Percentiles rank a stretch among this genome's conserved stretches.
Evolutionary conservation across 768 basidiomycete genomes (phyloP).

Genomic region (Hirschioporus abietinus): DNA sequence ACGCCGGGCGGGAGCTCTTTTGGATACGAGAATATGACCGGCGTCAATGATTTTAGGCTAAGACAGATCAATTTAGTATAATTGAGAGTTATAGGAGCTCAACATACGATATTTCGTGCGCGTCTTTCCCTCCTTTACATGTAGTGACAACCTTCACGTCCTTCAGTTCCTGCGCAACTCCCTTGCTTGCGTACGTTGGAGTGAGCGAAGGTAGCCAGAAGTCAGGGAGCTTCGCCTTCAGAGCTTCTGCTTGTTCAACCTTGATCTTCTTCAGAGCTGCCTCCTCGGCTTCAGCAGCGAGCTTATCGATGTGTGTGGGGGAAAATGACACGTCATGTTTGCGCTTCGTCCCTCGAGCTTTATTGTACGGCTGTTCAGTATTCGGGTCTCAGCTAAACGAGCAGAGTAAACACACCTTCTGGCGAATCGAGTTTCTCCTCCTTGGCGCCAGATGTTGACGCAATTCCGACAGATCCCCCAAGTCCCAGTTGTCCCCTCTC

Average conservation of each 20-base stretch:
- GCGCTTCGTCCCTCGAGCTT: constrained; percentile 62
- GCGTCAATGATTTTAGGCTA: constrained; percentile 78
- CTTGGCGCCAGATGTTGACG: constrained; percentile 34
- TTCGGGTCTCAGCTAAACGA: background rate
- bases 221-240: constrained; percentile 88
- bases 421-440: constrained; percentile 15
- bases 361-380: background rate
- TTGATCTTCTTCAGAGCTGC: constrained; percentile 80
- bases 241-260: constrained; percentile 75
- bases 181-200: constrained; percentile 65
- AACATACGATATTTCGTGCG: constrained; percentile 68
- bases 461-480: constrained; percentile 38
- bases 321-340: constrained; percentile 73
- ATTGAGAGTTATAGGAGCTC: constrained; percentile 3
- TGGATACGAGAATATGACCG: constrained; percentile 69
- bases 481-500: constrained; percentile 80
- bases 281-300: constrained; percentile 82
- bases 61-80: constrained; percentile 7
- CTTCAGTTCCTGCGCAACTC: constrained; percentile 57
- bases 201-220: constrained; percentile 97
- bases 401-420: constrained; percentile 19
- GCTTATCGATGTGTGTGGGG: constrained; percentile 57
- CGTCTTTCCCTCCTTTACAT: constrained; percentile 75
- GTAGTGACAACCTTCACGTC: constrained; percentile 86
- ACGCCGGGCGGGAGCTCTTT: constrained; percentile 16